These are phyloP conservation scores for Solanum acaule DNA, from an alignment of 257 asterid species.

Conservation along the genomic window DNA sequence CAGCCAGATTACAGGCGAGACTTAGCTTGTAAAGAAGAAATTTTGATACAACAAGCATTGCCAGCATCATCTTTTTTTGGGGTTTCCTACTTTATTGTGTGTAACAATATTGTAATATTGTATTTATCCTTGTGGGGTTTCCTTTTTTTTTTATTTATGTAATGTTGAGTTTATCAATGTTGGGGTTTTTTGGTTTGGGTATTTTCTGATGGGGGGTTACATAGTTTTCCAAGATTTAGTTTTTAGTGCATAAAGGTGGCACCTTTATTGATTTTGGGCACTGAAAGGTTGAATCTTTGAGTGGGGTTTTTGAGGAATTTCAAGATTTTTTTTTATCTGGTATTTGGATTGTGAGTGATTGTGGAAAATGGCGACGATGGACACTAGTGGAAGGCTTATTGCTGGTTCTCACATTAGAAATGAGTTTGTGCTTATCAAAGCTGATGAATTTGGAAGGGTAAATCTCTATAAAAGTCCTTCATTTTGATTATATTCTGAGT, in stretches of 20 bases:
- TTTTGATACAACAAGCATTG: neutral
- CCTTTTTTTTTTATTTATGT: slow-evolving; percentile 3
- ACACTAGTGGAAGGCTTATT: slow-evolving; percentile 74
- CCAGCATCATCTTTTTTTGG: slow-evolving; percentile 9
- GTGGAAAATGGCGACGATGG: slow-evolving; percentile 41
- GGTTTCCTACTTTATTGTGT: slow-evolving; percentile 13
- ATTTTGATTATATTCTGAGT: slow-evolving; percentile 7
- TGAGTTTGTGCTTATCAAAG: slow-evolving; percentile 67
- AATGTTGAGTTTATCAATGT: slow-evolving; percentile 26
- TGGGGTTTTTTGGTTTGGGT: slow-evolving; percentile 16
- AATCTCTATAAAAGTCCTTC: slow-evolving; percentile 5
- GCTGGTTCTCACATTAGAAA: slow-evolving; percentile 88
- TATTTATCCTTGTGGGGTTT: slow-evolving; percentile 9
- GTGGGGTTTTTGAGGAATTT: slow-evolving; percentile 27
- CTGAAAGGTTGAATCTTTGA: slow-evolving; percentile 25
- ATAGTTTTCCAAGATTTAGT: slow-evolving; percentile 17
- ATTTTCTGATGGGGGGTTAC: slow-evolving; percentile 37
- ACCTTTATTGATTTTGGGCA: slow-evolving; percentile 17
- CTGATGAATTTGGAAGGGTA: slow-evolving; percentile 79
- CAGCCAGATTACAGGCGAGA: slow-evolving; percentile 47
- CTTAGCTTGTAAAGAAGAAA: slow-evolving; percentile 28
- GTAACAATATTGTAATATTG: slow-evolving; percentile 1
- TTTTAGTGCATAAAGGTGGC: slow-evolving; percentile 23
- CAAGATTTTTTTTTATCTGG: slow-evolving; percentile 9
- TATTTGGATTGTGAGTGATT: neutral